Base-by-base conservation (phyloP, 169 alveolate genomes). In the Plasmodium adleri region DNA sequence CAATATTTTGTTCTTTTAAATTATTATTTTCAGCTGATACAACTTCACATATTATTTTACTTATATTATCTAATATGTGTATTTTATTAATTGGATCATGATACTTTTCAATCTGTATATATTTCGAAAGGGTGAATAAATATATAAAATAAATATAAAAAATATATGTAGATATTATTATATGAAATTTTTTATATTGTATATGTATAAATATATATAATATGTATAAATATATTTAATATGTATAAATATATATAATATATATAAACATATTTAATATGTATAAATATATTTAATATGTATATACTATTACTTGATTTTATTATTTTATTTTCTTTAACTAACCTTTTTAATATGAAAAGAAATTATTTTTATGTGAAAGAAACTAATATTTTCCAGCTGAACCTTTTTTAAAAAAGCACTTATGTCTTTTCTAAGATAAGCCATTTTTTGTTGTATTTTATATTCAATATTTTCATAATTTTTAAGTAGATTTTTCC, bases 1-100 rank as follows among this genome's bases (percentile, higher is more conserved):
- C 59, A 60, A 71, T 59, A 9, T 72, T 86, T 63, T 72, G 63
- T 59, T 59, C 45, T 50, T 86, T 86, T 54, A 70, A 47, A 54
- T 86, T 32, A 7, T 71, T 63, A 62, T 70, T 86, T 49, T 64
- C 72, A 45, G 59, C 43, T 22, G 76, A 32, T 43, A 86, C 72
- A 15, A 86, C 63, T 72, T 86, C 92, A 56, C 92, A 86, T 86
- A 86, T 86, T 47, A 86, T 60, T 20, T 86, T 58, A 56, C 92
- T 86, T 49, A 67, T 62, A 50, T 86, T 72, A 50, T 86, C 88
- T 45, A 86, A 67, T 66, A 86, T 86, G 56, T 45, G 12, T 17
- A 86, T 86, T 45, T 86, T 86, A 60, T 86, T 87, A 63, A 71
- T 62, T 58, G 92, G 92, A 26, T 86, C 63, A 13, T 3, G 26